Evolutionary conservation across 768 basidiomycete species (phyloP).

Genomic region (Pleurotus pulmonarius): DNA sequence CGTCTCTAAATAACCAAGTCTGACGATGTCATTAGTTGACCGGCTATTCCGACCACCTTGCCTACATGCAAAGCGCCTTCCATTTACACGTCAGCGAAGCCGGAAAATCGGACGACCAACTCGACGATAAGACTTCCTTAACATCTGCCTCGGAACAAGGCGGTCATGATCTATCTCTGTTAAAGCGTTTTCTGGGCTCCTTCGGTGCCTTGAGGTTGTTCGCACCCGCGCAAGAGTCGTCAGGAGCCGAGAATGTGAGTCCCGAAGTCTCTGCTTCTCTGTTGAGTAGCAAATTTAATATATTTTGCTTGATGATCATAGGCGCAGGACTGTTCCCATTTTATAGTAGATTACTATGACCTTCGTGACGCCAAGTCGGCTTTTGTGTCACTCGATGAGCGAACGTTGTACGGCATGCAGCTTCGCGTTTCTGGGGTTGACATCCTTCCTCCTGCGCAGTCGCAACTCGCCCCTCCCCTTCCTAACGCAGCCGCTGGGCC

Average conservation of each 20-base stretch:
- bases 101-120: slow-evolving; percentile 13
- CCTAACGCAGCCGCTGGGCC: neutral
- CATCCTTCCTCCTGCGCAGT: neutral
- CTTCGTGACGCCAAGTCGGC: slow-evolving; percentile 54
- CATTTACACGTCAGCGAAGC: slow-evolving; percentile 38
- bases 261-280: neutral
- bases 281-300: too few species aligned
- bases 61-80: slow-evolving; percentile 50
- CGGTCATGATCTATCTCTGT: slow-evolving; percentile 19
- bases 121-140: slow-evolving; percentile 4
- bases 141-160: neutral
- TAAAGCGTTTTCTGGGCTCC: slow-evolving; percentile 29
- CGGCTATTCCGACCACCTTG: slow-evolving; percentile 49
- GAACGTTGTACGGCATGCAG: slow-evolving; percentile 47
- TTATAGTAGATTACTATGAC: slow-evolving; percentile 62
- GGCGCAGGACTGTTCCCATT: neutral
- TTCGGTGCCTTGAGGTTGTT: slow-evolving; percentile 26
- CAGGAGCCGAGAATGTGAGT: slow-evolving; percentile 17
- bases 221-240: slow-evolving; percentile 10
- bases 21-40: slow-evolving; percentile 37
- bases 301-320: neutral
- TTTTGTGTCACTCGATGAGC: slow-evolving; percentile 43
- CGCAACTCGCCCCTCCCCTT: slow-evolving; percentile 2
- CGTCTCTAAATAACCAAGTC: slow-evolving; percentile 7
- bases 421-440: slow-evolving; percentile 22